A percentile compares a stretch with the other conserved stretches of the same genome.
phyloP scores from a whole-genome alignment of 164 flowering plant species.

The Malania oleifera region DNA sequence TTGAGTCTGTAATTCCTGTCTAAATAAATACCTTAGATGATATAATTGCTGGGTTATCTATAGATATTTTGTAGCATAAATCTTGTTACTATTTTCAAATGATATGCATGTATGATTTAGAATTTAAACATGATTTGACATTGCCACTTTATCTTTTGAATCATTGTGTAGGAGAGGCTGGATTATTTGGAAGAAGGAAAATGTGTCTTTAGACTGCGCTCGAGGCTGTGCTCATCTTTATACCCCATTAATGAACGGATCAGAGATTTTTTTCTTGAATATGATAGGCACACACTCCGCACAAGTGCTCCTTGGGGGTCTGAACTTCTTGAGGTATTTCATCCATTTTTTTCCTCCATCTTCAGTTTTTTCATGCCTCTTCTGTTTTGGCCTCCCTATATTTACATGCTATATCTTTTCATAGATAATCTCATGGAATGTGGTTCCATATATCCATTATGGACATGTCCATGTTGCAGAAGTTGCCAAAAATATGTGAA shows the following conservation, averaged over 20 bases:
- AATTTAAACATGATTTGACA: neutral
- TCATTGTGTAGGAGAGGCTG: slow-evolving; percentile 67
- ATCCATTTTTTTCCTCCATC: neutral
- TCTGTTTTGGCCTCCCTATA: too few species aligned
- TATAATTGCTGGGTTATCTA: neutral
- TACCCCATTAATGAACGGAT: slow-evolving; percentile 89
- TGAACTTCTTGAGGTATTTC: slow-evolving; percentile 90
- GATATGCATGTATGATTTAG: too few species aligned
- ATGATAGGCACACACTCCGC: slow-evolving; percentile 91
- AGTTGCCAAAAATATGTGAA: too few species aligned
- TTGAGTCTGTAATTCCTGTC: neutral
- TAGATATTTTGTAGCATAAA: neutral
- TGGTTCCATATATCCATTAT: too few species aligned
- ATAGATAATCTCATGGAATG: too few species aligned
- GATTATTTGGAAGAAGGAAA: slow-evolving; percentile 96
- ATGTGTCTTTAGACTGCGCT: slow-evolving; percentile 64
- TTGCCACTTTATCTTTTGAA: slow-evolving; percentile 6
- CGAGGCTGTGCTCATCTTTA: slow-evolving; percentile 82
- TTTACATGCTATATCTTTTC: too few species aligned
- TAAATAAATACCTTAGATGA: neutral
- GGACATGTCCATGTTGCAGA: too few species aligned
- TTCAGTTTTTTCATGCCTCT: neutral
- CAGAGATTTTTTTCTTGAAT: slow-evolving; percentile 95
- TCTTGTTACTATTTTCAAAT: neutral
- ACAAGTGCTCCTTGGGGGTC: slow-evolving; percentile 99